These are phyloP conservation scores for Solanum habrochaites DNA, from an alignment of 257 asterid species.

Conservation along the genomic window DNA sequence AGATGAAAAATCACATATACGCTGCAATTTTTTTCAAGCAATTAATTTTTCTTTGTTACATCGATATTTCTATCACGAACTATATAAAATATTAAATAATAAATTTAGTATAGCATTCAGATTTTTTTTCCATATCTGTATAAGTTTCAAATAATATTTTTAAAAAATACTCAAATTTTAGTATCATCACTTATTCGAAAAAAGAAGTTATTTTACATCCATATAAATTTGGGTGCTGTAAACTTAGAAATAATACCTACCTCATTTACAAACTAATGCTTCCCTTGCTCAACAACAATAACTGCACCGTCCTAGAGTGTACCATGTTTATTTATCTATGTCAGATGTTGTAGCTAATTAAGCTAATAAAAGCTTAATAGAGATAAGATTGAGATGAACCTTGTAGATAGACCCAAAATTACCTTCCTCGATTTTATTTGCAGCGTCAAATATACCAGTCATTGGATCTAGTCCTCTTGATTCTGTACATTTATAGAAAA, in stretches of 20 bases:
- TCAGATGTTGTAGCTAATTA: no score
- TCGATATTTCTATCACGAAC: not conserved
- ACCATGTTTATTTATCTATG: no score
- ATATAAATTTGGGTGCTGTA: no score
- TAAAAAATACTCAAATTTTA: not conserved
- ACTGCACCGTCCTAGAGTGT: no score
- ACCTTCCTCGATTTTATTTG: slow-evolving; percentile 11
- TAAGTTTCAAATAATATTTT: not conserved
- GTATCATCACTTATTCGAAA: not conserved
- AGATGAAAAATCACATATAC: not conserved
- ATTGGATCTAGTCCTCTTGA: not conserved
- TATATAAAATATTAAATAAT: not conserved
- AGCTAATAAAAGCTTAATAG: no score
- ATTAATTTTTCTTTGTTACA: not conserved
- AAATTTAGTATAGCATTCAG: not conserved
- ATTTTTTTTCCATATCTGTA: not conserved
- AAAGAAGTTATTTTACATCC: not conserved
- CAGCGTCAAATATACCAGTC: not conserved
- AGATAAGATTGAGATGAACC: no score
- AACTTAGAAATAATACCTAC: no score
- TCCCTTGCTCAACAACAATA: no score
- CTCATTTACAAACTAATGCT: no score
- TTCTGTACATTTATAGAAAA: not conserved
- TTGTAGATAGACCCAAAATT: not conserved
- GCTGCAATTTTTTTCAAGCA: not conserved